Evolutionary conservation across 257 asterid species (phyloP), one percentile per base, ranked within the genome.

Genomic region (Nicotiana undulata): DNA sequence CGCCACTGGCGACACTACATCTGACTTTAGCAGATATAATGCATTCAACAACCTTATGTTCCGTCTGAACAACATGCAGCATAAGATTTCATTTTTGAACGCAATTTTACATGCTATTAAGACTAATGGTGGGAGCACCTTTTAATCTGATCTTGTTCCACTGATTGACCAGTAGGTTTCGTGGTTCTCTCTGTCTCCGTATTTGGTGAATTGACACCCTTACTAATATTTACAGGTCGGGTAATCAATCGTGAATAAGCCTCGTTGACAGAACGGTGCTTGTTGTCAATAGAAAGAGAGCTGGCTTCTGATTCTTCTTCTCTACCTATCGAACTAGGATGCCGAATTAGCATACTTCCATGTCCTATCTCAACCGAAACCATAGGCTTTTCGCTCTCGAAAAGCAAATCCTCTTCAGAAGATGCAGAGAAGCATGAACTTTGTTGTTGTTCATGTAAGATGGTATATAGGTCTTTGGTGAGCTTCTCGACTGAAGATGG

Each of bases 281-380:
- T 93, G 83, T 93, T 89, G 76, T 95, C 99, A 86, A 93, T 84
- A 1, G 98, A 93, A 83, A 93, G 91, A 75, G 98, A 95, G 90
- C 98, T 95, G 68, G 97, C 98, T 90, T 93, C 99, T 22, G 99
- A 93, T 89, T 93, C 98, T 84, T 95, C 99, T 82, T 95, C 99
- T 79, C 95, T 89, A 83, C 90, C 88, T 63, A 89, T 86, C 37
- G 93, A 82, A 83, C 75, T 89, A 6, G 98, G 99, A 88, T 95
- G 98, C 83, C 94, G 85, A 85, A 95, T 93, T 67, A 95, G 99
- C 20, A 95, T 93, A 91, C 98, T 95, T 61, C 99, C 99, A 84
- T 95, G 99, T 66, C 99, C 99, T 85, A 95, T 85, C 91, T 95
- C 99, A 75, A 95, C 97, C 76, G 97, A 95, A 32, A 89, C 98